Base-by-base conservation (phyloP, 2,329 filamentous ascomycete genomes). In the Stagonosporopsis rhizophila region DNA sequence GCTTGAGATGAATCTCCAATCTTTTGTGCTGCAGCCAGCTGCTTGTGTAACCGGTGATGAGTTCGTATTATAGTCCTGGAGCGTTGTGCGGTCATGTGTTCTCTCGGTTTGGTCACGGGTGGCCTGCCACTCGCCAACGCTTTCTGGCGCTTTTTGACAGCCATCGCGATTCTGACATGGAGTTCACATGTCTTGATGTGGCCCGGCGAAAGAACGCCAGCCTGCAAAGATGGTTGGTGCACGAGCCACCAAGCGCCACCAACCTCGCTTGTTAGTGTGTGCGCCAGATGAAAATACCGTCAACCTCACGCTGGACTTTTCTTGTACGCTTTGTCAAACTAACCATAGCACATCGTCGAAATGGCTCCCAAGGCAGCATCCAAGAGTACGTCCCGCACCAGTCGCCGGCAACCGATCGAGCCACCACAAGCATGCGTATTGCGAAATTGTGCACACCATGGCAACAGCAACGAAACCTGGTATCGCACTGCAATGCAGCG, bases 21-120 rank as follows among this genome's bases (percentile, higher is more conserved):
- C 47, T 79, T 73, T 23, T 81, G 47, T 7, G 86, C 86, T 60
- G 78, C 77, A 9, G 81, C 80, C 25, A 82, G 80, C 19, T 81
- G 75, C 71, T 88, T 88, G 40, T 85, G 79, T 40, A 88, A 79
- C 51, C 79, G 79, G 64, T 89, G 86, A 72, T 87, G 85, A 28
- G 80, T 79, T 40, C 82, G 81, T 59, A 88, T 87, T 28, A 87
- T 77, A 40, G 79, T 82, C 42, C 85, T 79, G 2, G 85, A 87
- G 20, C 81, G 80, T 68, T 82, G 84, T 14, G 85, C 81, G 15
- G 84, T 86, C 56, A 87, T 76, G 1, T 61, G 68, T 52, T 73
- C 69, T 40, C 66, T 69, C 4, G 64, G 64, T n/a, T 61, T 68
- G 34, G 61, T 64, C 17, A 64, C 44, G 0, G 73, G 73, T 15